Base-by-base conservation (phyloP, 179 eudicot species). In the Corrigiola litoralis region DNA sequence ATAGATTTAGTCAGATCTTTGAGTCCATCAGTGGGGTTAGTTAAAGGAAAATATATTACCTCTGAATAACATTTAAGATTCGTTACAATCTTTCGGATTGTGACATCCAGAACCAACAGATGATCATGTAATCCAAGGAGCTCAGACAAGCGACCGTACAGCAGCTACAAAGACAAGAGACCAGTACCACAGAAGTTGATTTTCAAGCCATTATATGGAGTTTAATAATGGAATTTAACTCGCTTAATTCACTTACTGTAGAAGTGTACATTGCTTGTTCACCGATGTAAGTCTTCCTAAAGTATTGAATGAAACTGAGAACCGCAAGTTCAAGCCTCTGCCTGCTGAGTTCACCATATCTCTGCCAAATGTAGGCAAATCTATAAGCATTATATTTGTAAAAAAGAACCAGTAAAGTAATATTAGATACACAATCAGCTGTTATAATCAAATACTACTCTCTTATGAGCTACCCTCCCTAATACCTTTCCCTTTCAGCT, bases 261-360 rank as follows among this genome's bases (percentile, higher is more conserved):
- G 90, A 80, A 59, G 91, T 73, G 71, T 85, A 86, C 79, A 83
- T 79, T 18, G 91, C 81, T 62, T 87, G 87, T 54, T 87, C 96
- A 65, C 97, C 99, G 23, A 94, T 73, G 69, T 86, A 90, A 55
- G 84, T 82, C 75, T 80, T 86, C 71, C 85, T 80, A 69, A 94
- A 84, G 72, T 80, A 75, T 40, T 84, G 88, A 56, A 90, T 86
- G 75, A 87, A 94, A 38, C 85, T 77, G 31, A 94, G 82, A 65
- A 94, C 78, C 21, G 99, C 95, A 70, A 83, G 97, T 70, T 90
- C 99, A 65, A 94, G 94, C 77, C 99, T 84, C 70, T 94, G 89
- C 76, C 88, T 84, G 83, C 94, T 87, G 62, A 77, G 72, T 68
- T 87, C 95, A 61, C 88, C 78, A 49, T 87, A 94, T 80, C 99